A percentile compares a stretch with the other conserved stretches of the same genome.
Evolutionary conservation across 129 eudicot species (phyloP).

Genomic region (Arctium minus): DNA sequence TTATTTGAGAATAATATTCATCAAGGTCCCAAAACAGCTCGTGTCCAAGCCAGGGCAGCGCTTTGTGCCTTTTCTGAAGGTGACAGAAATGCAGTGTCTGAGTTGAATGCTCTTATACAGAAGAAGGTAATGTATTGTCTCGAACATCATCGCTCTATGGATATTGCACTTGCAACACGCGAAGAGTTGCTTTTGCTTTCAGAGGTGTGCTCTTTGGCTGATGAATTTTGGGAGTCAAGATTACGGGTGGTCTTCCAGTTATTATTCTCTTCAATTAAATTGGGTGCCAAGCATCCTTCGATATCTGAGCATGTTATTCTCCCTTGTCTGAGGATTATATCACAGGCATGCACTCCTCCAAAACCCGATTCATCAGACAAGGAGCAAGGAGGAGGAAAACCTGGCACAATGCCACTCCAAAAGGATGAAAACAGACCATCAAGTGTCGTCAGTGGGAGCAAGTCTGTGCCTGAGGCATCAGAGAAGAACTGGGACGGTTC

Average conservation of each 20-base stretch:
- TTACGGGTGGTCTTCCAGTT: slow-evolving; percentile 93
- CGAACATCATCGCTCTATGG: slow-evolving; percentile 99
- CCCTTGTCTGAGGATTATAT: slow-evolving; percentile 89
- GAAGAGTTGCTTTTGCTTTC: slow-evolving; percentile 93
- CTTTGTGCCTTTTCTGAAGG: slow-evolving; percentile 97
- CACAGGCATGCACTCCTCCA: slow-evolving; percentile 97
- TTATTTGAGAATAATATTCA: slow-evolving; percentile 94
- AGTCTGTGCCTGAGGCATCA: slow-evolving; percentile 37
- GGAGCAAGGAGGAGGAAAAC: slow-evolving; percentile 53
- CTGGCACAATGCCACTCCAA: slow-evolving; percentile 31
- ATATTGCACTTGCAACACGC: slow-evolving; percentile 88
- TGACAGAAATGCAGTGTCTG: slow-evolving; percentile 74
- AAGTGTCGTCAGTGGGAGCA: slow-evolving; percentile 42
- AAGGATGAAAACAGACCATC: slow-evolving; percentile 59
- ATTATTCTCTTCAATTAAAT: slow-evolving; percentile 79
- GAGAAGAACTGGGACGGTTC: slow-evolving; percentile 83
- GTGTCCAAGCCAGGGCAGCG: slow-evolving; percentile 93
- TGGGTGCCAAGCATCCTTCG: slow-evolving; percentile 97
- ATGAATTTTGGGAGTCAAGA: slow-evolving; percentile 98
- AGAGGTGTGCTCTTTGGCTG: slow-evolving; percentile 88
- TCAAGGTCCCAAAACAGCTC: slow-evolving; percentile 98
- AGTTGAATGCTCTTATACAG: slow-evolving; percentile 75
- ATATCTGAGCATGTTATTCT: slow-evolving; percentile 94
- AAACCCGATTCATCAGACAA: slow-evolving; percentile 83
- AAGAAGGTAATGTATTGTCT: slow-evolving; percentile 93